These are phyloP conservation scores for Ophiosphaerella korrae DNA, from an alignment of 2,329 filamentous ascomycete species.

Conservation along the genomic window DNA sequence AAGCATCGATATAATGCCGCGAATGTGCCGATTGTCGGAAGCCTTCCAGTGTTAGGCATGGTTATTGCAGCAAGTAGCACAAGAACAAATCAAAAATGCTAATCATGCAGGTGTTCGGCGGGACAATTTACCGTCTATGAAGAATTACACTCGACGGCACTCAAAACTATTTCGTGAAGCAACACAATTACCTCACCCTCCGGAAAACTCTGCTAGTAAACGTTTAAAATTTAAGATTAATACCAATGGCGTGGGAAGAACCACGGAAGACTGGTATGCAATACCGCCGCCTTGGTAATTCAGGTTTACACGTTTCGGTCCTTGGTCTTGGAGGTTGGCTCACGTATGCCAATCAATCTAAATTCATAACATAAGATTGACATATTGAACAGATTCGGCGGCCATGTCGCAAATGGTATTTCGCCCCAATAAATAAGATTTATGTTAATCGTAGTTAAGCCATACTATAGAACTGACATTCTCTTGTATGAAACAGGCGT, in stretches of 20 bases:
- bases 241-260: slow-evolving; percentile 37
- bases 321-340: slow-evolving; percentile 68
- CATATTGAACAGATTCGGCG: slow-evolving; percentile 53
- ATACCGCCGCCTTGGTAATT: slow-evolving; percentile 73
- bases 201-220: too few species aligned
- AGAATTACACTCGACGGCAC: too few species aligned
- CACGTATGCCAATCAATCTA: slow-evolving; percentile 56
- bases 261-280: slow-evolving; percentile 48
- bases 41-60: background rate
- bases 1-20: background rate
- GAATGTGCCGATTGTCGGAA: background rate
- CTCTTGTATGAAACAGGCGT: slow-evolving; percentile 59
- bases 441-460: too few species aligned
- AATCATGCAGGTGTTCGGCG: background rate
- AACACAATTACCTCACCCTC: too few species aligned
- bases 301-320: slow-evolving; percentile 74
- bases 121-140: background rate
- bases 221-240: background rate
- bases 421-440: too few species aligned
- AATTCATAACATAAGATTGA: slow-evolving; percentile 1
- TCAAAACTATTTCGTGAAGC: too few species aligned
- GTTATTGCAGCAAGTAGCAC: background rate
- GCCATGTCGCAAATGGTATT: slow-evolving; percentile 69
- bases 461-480: slow-evolving; percentile 47
- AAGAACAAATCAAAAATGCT: background rate